These are phyloP conservation scores for Tetrahymena malaccensis DNA, from an alignment of 73 alveolate genomes.

Conservation along the genomic window DNA sequence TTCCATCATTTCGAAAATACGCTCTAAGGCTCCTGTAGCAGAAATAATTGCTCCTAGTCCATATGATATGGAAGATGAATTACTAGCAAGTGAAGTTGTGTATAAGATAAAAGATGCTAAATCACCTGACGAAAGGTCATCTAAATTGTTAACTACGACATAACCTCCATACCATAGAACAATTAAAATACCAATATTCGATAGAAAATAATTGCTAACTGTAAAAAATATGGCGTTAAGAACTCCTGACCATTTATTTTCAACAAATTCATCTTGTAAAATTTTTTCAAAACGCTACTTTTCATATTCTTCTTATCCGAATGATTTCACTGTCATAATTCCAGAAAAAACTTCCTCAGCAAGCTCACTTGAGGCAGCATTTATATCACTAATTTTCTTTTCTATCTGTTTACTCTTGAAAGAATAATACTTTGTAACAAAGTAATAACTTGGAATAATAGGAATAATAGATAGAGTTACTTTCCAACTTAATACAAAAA, in stretches of 20 bases:
- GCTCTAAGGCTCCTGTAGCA: conserved; percentile 42
- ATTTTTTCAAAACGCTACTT: conserved; percentile 10
- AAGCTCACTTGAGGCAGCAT: conserved; percentile 13
- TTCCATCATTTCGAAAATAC: conserved; percentile 23
- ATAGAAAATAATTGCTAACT: conserved; percentile 2
- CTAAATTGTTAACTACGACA: background rate
- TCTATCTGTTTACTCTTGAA: conserved; percentile 2
- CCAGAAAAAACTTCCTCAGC: conserved; percentile 43
- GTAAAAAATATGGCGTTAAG: conserved; percentile 4
- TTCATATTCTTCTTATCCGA: conserved; percentile 26
- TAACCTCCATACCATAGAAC: conserved; percentile 40
- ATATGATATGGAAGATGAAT: conserved; percentile 15
- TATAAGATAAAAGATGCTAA: conserved; percentile 21
- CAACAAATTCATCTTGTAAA: background rate
- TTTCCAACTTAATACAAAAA: conserved; percentile 28
- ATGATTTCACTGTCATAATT: conserved; percentile 30
- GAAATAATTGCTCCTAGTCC: conserved; percentile 18
- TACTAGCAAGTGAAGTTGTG: conserved; percentile 2
- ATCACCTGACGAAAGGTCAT: background rate
- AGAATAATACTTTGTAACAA: conserved; percentile 11
- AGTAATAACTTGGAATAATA: conserved; percentile 7
- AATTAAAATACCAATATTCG: conserved; percentile 22
- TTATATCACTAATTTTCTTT: conserved; percentile 18
- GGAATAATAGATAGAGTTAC: conserved; percentile 25
- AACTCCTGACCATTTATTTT: background rate